Base-by-base conservation (phyloP, 2,329 filamentous ascomycete genomes). In the Stagonosporopsis cucurbitacearum region DNA sequence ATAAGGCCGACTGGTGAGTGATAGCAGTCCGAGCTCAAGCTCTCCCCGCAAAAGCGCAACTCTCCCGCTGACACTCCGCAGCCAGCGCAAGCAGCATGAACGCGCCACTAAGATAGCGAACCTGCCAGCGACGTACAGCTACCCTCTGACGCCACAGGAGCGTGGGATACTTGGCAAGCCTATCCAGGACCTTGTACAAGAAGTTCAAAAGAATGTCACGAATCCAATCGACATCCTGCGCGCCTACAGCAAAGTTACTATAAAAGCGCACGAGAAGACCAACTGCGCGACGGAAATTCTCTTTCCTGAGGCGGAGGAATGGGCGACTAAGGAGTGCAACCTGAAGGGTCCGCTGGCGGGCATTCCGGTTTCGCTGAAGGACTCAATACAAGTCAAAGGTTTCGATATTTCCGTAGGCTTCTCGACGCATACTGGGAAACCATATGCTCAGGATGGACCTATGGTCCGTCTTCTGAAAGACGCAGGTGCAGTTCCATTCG, bases 271-370 rank as follows among this genome's bases (percentile, higher is more conserved):
- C 32, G 83, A 88, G 59, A 89, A 89, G 77, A 96, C 92, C 2
- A 97, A 97, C 74, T 96, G 91, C 70, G 78, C 96, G 12, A 97
- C 94, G 0, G 93, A 97, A 77, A 80, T 97, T 52, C 85, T 97
- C 79, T 83, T 97, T 33, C 81, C 85, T 0, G 88, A 88, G 51
- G 91, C 92, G 0, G 91, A 96, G 75, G 76, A 80, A 50, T 96
- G 92, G 91, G 70, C 77, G 8, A 73, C 80, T 13, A 76, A 81
- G 25, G 80, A 79, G 20, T 77, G 88, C 71, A 92, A 96, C 71
- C 77, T 94, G 28, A 84, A 89, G 67, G 92, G 92, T 0, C 91
- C 93, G 0, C 78, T 97, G 28, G 92, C 93, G 0, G 93, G 93
- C 15, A 90, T 97, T 44, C 92, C 94, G 0, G 83, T 97, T 32